Evolutionary conservation across 805 yeast species (phyloP), one percentile per base, ranked within the genome.

Genomic region (Ogataea salicorniae): DNA sequence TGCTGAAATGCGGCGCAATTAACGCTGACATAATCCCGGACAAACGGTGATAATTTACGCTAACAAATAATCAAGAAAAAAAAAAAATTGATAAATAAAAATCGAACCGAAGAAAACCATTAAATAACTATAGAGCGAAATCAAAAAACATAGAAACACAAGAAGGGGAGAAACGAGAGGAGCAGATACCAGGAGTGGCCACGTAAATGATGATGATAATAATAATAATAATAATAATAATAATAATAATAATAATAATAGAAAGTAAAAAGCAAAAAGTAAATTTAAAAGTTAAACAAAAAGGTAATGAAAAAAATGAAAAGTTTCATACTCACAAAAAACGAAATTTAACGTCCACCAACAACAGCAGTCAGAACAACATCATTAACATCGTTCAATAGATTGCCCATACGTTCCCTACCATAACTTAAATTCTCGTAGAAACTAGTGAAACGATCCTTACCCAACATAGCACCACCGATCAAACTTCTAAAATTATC

Each of bases 401-500:
- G 62, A 44, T 59, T 61, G n/a, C 55, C 62, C 48, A 63, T 57
- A 14, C 68, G 46, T 48, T 59, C 64, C 17, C 65, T 51, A 13
- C 68, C 68, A 43, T 63, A 63, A 37, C 53, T 58, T 41, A 63
- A 46, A 37, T 64, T 63, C 35, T 67, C 72, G 43, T 67, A 67
- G 43, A 72, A 55, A 63, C 16, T 51, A 53, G 6, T 64, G 60
- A 20, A 65, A 59, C 33, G 67, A 45, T 9, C 62, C 68, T 51
- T 76, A 77, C 26, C 84, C 84, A 22, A 79, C 71, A 79, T 69
- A 29, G 78, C 55, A 31, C 71, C 72, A 42, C 79, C 83, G 41
- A 77, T 55, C 8, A 69, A 64, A 14, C 64, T 66, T 55, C 83
- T 69, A 5, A 73, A 55, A 29, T 67, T 61, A 45, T 68, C 74